These are phyloP conservation scores for Amanita exitialis DNA, from an alignment of 768 basidiomycete species.

Conservation along the genomic window DNA sequence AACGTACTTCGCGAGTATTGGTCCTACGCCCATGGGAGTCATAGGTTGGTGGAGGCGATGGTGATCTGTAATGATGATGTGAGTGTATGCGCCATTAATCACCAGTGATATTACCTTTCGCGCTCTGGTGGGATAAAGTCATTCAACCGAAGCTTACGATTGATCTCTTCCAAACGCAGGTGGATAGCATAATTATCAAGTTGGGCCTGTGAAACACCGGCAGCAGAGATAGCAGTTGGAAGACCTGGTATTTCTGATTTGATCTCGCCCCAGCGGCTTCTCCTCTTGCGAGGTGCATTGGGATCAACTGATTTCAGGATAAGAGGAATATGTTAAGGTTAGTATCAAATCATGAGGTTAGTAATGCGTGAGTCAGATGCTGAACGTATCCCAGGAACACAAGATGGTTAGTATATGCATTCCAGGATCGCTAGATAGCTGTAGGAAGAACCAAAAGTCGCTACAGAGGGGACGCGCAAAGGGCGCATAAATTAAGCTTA, in stretches of 20 bases:
- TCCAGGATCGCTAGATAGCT: conserved; percentile 3
- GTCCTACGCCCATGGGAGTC: conserved; percentile 96
- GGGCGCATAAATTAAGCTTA: conserved; percentile 10
- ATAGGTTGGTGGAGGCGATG: conserved; percentile 95
- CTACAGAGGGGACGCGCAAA: conserved; percentile 18
- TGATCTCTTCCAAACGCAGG: conserved; percentile 93
- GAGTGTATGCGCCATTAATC: conserved; percentile 17
- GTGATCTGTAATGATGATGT: conserved; percentile 45
- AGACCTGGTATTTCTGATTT: conserved; percentile 87
- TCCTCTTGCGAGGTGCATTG: conserved; percentile 86
- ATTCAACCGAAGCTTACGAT: conserved; percentile 86
- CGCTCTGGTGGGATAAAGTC: conserved; percentile 94
- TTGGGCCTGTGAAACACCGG: conserved; percentile 91
- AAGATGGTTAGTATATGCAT: conserved; percentile 1
- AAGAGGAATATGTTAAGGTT: conserved; percentile 40
- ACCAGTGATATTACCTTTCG: conserved; percentile 52
- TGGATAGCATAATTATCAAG: conserved; percentile 98
- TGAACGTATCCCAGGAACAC: conserved; percentile 11
- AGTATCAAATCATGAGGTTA: conserved; percentile 20
- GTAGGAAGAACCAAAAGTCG: conserved; percentile 16
- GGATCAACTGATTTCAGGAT: conserved; percentile 55
- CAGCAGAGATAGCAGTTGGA: conserved; percentile 88
- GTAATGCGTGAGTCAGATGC: conserved; percentile 26
- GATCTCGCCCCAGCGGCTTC: conserved; percentile 96
- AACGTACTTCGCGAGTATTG: conserved; percentile 97